Conservation (phyloP, 2,329 filamentous ascomycete species). For the Leptographium wingfieldii region DNA sequence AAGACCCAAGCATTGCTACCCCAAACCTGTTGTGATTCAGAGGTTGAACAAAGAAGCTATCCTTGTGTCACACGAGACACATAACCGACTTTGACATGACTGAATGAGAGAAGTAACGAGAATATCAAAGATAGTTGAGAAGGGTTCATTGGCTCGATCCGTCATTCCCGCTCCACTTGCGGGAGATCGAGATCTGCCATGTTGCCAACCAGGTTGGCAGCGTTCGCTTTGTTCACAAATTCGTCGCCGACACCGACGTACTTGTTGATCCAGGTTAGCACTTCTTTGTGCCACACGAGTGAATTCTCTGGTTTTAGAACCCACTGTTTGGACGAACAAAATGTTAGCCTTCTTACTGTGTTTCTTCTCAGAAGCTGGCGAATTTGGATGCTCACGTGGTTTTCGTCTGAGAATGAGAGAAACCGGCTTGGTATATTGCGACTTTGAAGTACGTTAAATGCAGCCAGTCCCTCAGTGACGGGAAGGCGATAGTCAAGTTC, state of each 20-base stretch:
- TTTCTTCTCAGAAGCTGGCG: background rate
- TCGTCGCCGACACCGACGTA: constrained; percentile 32
- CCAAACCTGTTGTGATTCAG: too few relatives aligned
- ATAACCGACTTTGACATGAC: too few relatives aligned
- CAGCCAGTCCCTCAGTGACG: constrained; percentile 69
- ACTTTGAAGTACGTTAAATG: constrained; percentile 76
- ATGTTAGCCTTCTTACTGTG: background rate
- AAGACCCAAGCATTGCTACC: too few relatives aligned
- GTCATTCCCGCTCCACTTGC: background rate
- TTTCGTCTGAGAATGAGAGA: constrained; percentile 68
- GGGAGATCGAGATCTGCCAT: background rate
- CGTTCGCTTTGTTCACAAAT: background rate
- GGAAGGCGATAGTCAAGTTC: constrained; percentile 82
- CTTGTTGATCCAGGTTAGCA: constrained; percentile 65
- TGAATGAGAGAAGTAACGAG: too few relatives aligned
- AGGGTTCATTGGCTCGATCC: background rate
- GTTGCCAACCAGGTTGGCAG: background rate
- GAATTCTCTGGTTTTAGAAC: constrained; percentile 87
- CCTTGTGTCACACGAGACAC: too few relatives aligned
- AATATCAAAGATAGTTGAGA: too few relatives aligned
- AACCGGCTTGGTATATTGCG: constrained; percentile 64
- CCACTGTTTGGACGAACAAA: constrained; percentile 35
- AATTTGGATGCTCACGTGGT: constrained; percentile 32
- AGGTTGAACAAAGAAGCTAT: too few relatives aligned
- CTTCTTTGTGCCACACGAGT: constrained; percentile 77